Evolutionary conservation across 495 filamentous ascomycete species (phyloP).

Genomic region (Penicillium maclennaniae): DNA sequence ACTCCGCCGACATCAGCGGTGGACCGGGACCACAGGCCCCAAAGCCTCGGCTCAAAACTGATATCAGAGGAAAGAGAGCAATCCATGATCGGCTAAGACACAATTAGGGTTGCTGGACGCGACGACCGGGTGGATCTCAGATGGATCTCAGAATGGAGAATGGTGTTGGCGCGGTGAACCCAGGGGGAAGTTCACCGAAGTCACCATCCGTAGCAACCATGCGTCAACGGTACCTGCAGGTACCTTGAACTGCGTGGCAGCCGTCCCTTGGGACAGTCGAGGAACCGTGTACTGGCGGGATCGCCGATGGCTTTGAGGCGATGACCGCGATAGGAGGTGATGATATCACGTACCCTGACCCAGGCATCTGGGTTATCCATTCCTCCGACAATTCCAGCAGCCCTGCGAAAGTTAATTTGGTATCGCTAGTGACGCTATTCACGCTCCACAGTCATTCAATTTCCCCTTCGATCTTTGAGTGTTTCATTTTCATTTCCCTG

Average conservation of each 20-base stretch:
- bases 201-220: background rate
- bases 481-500: background rate
- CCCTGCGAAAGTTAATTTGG: background rate
- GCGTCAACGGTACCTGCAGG: slow-evolving; percentile 4
- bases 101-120: background rate
- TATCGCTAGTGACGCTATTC: background rate
- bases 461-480: background rate
- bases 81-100: background rate
- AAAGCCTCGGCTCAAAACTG: slow-evolving; percentile 2
- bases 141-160: background rate
- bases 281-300: background rate
- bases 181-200: slow-evolving; percentile 7
- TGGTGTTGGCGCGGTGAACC: background rate
- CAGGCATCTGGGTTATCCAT: background rate
- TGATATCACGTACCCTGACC: background rate
- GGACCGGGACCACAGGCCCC: background rate
- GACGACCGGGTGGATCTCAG: background rate
- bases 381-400: background rate
- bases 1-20: background rate
- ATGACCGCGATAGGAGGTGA: background rate
- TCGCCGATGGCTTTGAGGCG: background rate
- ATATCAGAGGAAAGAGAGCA: slow-evolving; percentile 12
- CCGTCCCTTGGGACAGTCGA: background rate
- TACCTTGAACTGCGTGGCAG: background rate
- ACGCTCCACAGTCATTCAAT: background rate